phyloP scores from a whole-genome alignment of 2,329 filamentous ascomycete genomes.

The Monilinia aucupariae region DNA sequence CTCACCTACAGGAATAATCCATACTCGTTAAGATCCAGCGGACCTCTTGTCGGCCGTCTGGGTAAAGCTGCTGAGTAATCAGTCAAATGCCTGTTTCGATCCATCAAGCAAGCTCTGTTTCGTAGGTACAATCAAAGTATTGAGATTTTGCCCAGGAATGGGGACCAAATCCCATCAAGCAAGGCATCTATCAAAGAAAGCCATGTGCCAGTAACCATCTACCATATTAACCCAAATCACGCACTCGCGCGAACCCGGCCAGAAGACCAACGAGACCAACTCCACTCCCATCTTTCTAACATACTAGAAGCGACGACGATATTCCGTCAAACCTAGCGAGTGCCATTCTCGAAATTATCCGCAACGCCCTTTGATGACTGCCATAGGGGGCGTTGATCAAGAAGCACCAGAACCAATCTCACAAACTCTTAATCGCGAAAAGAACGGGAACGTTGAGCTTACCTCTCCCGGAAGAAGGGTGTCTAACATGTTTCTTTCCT shows the following conservation, averaged over 20 bases:
- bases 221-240: not conserved
- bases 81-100: not conserved
- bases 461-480: slow-evolving; percentile 16
- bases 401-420: not conserved
- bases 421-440: not conserved
- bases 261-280: not conserved
- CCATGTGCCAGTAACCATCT: not conserved
- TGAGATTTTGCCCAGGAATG: not conserved
- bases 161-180: not conserved
- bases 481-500: slow-evolving; percentile 12
- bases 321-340: not conserved
- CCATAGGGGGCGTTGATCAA: not conserved
- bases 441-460: not conserved
- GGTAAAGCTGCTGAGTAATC: slow-evolving; percentile 36
- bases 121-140: not conserved
- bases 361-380: not conserved
- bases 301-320: too few species aligned
- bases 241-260: not conserved
- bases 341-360: not conserved
- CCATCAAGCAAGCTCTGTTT: not conserved
- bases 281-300: not conserved
- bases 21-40: slow-evolving; percentile 71
- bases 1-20: slow-evolving; percentile 31
- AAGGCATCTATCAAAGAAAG: not conserved
- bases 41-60: slow-evolving; percentile 69